Percentiles rank a stretch among this genome's conserved stretches.
Conservation (phyloP, 768 basidiomycete genomes). For the Pleurotus citrinopileatus region DNA sequence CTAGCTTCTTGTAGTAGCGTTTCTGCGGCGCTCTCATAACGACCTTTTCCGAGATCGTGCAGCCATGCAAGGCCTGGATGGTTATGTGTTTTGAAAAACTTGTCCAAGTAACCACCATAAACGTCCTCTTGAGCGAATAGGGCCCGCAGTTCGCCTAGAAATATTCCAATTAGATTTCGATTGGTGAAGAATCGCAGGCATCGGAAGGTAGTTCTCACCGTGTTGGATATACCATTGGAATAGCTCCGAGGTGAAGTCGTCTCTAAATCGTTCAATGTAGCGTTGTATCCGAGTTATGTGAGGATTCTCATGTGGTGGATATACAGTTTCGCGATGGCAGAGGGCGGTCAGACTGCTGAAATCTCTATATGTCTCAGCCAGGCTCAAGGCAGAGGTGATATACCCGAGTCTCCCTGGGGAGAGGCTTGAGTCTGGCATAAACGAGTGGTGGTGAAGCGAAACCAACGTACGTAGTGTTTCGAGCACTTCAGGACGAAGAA, state of each 20-base stretch:
- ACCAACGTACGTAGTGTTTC: conserved; percentile 70
- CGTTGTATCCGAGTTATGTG: conserved; percentile 56
- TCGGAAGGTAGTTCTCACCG: conserved; percentile 54
- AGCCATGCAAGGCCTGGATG: conserved; percentile 80
- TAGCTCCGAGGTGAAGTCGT: conserved; percentile 85
- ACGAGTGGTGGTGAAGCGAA: not conserved
- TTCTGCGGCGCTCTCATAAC: conserved; percentile 62
- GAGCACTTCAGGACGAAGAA: conserved; percentile 73
- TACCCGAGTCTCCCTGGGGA: conserved; percentile 62
- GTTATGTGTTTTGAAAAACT: conserved; percentile 61
- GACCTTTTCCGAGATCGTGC: conserved; percentile 71
- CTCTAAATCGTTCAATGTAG: conserved; percentile 77
- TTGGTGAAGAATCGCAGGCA: no score
- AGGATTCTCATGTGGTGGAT: conserved; percentile 62
- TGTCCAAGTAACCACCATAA: conserved; percentile 63
- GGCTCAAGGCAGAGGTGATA: conserved; percentile 66
- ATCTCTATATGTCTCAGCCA: conserved; percentile 87
- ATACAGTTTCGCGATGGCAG: conserved; percentile 67
- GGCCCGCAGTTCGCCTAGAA: conserved; percentile 73
- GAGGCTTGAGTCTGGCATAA: not conserved
- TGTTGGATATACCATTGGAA: conserved; percentile 93
- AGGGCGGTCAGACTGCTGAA: conserved; percentile 83
- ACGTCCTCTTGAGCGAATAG: conserved; percentile 76
- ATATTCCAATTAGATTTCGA: no score
- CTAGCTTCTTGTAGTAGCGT: conserved; percentile 63